Evolutionary conservation across 1,284 basidiomycete genomes (phyloP).

Genomic region (Ceratobasidium sp.): DNA sequence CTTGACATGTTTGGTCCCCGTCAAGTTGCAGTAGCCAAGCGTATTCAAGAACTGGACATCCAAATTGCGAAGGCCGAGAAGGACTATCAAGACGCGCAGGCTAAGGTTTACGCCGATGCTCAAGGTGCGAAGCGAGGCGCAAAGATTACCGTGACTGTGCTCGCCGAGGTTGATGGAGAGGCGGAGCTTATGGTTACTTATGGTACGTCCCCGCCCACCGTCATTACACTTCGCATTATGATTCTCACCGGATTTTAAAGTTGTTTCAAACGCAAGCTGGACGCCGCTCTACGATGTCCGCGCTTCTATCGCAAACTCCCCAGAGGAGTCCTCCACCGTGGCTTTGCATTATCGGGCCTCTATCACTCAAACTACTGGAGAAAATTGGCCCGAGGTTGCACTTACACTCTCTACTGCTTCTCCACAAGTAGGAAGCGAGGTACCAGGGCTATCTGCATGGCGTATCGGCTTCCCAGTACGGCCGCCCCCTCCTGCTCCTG

Average conservation of each 20-base stretch:
- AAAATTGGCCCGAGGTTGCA: constrained; percentile 51
- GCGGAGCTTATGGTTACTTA: constrained; percentile 49
- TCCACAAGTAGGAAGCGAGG: constrained; percentile 48
- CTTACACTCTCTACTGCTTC: constrained; percentile 52
- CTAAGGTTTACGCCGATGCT: constrained; percentile 37
- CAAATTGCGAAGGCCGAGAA: constrained; percentile 45
- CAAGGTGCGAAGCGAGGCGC: constrained; percentile 46
- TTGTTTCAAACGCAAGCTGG: constrained; percentile 52
- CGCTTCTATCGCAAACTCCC: constrained; percentile 47
- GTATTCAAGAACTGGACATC: constrained; percentile 27
- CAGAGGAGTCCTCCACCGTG: constrained; percentile 40
- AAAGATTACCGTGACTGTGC: constrained; percentile 48
- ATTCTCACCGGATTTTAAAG: constrained; percentile 35
- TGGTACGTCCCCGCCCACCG: constrained; percentile 37
- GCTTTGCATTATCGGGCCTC: constrained; percentile 52
- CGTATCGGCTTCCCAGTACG: constrained; percentile 43
- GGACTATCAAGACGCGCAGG: constrained; percentile 34
- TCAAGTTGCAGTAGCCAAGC: constrained; percentile 42
- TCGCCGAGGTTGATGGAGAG: constrained; percentile 47
- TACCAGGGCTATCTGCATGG: constrained; percentile 49
- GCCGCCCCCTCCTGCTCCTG: constrained; percentile 3
- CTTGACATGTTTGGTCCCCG: constrained; percentile 48
- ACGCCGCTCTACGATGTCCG: constrained; percentile 52
- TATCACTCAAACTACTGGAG: constrained; percentile 51
- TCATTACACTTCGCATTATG: too few relatives aligned